These are phyloP conservation scores for Paramecium caudatum DNA, from an alignment of 73 alveolate genomes.

Conservation along the genomic window DNA sequence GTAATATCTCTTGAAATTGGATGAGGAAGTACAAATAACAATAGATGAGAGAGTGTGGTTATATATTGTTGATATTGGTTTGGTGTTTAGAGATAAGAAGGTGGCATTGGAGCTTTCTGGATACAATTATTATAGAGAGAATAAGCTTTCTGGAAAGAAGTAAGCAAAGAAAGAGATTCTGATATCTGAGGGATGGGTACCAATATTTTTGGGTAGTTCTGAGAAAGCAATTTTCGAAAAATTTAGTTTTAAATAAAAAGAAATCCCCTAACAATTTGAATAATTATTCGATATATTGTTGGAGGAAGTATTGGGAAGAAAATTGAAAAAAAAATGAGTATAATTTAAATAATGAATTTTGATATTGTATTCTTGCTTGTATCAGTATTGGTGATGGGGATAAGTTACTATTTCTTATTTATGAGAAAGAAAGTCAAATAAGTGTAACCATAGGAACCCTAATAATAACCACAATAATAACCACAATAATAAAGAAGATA, in stretches of 20 bases:
- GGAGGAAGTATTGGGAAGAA: too few relatives aligned
- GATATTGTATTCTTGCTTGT: conserved; percentile 61
- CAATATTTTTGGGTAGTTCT: too few relatives aligned
- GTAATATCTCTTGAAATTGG: neutral
- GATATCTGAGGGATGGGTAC: conserved; percentile 30
- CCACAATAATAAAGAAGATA: conserved; percentile 46
- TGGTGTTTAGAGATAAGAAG: neutral
- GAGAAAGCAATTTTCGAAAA: too few relatives aligned
- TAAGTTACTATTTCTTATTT: conserved; percentile 56
- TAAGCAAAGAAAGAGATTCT: conserved; percentile 3
- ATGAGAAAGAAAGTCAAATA: conserved; percentile 47
- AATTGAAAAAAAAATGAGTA: too few relatives aligned
- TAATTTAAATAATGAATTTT: conserved; percentile 34
- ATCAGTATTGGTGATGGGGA: conserved; percentile 60
- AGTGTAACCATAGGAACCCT: neutral
- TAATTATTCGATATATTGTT: too few relatives aligned
- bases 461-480: conserved; percentile 26
- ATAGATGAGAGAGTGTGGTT: neutral
- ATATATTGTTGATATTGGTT: neutral
- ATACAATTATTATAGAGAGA: neutral
- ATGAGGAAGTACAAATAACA: neutral
- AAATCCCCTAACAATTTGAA: too few relatives aligned
- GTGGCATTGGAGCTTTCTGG: conserved; percentile 22
- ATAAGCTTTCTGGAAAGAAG: neutral
- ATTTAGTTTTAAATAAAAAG: too few relatives aligned